These are phyloP conservation scores for Malus hybrid DNA, from an alignment of 331 rosid genomes.

Conservation along the genomic window DNA sequence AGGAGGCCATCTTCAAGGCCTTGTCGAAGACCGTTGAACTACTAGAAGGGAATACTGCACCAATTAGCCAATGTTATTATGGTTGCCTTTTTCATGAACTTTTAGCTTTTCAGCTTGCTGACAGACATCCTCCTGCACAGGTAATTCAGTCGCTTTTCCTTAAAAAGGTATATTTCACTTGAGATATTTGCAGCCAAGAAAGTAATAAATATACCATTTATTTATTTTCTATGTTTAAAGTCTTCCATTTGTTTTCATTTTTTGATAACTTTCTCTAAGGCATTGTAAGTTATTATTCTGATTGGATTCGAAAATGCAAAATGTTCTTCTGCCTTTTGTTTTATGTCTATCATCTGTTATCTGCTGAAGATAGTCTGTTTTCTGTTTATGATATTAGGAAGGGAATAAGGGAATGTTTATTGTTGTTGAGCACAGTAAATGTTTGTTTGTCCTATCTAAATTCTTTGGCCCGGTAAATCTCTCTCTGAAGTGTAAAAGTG, in stretches of 20 bases:
- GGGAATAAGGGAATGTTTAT: background rate
- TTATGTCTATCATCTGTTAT: background rate
- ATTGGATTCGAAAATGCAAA: background rate
- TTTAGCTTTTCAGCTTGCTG: conserved; percentile 78
- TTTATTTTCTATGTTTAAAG: too few species aligned
- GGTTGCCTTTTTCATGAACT: conserved; percentile 96
- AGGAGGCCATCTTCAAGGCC: conserved; percentile 58
- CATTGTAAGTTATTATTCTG: background rate
- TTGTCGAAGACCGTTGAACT: conserved; percentile 86
- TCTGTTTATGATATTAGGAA: background rate
- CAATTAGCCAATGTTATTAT: conserved; percentile 82
- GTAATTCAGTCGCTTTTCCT: conserved; percentile 24
- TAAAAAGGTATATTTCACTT: background rate
- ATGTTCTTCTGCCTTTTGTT: background rate
- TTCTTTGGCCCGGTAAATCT: background rate
- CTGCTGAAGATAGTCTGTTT: background rate
- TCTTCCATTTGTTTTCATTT: background rate
- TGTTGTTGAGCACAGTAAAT: background rate
- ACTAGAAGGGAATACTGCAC: conserved; percentile 83
- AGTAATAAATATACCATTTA: background rate
- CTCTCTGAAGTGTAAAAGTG: background rate
- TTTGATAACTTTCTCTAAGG: background rate
- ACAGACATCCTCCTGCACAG: conserved; percentile 60
- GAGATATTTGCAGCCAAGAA: background rate
- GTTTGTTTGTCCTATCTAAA: background rate